These are phyloP conservation scores for Bassia scoparia DNA, from an alignment of 148 eudicot genomes.

Conservation along the genomic window DNA sequence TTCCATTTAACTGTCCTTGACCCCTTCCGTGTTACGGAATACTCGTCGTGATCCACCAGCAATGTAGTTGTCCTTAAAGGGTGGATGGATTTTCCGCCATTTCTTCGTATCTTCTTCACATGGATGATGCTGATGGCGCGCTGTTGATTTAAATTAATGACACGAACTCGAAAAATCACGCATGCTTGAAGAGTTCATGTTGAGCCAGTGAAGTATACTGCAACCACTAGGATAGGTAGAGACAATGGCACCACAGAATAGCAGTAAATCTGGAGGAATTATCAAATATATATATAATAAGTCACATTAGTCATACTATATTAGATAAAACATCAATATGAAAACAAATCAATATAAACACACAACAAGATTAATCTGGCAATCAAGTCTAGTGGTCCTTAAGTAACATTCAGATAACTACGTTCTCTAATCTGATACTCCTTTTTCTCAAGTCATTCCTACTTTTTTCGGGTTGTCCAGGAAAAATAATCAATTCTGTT, in stretches of 20 bases:
- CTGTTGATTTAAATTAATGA: neutral
- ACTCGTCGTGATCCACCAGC: neutral
- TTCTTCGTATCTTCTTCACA: neutral
- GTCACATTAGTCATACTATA: neutral
- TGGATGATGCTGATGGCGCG: neutral
- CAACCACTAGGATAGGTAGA: conserved; percentile 59
- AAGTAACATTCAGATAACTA: neutral
- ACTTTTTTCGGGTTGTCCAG: neutral
- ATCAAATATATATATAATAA: neutral
- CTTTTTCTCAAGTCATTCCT: neutral
- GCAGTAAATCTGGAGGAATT: conserved; percentile 66
- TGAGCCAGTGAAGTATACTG: conserved; percentile 87
- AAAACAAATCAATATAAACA: too few species aligned
- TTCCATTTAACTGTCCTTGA: too few species aligned
- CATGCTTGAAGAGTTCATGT: conserved; percentile 92
- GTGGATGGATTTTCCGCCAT: neutral
- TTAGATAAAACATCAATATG: too few species aligned
- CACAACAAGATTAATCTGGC: too few species aligned
- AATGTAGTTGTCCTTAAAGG: neutral
- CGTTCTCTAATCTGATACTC: neutral
- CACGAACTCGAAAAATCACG: conserved; percentile 33
- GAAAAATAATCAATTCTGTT: neutral
- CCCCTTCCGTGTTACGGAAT: neutral
- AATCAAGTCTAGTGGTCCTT: neutral
- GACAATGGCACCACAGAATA: conserved; percentile 78